Base-by-base conservation (phyloP, 331 rosid species). In the Pyrus hybrid region DNA sequence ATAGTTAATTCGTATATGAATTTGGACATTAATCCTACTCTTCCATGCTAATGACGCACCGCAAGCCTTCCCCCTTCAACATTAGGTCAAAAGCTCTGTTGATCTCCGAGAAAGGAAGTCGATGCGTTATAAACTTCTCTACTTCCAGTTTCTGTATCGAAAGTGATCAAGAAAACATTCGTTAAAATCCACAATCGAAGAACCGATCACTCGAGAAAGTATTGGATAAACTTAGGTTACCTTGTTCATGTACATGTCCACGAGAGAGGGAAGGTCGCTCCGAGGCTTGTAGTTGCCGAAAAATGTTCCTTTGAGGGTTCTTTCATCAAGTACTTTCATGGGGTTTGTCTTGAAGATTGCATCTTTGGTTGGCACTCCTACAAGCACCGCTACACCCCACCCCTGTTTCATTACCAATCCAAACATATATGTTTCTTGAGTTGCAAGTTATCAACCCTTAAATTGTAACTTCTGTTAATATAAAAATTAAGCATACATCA, bases 331-430 rank as follows among this genome's bases (percentile, higher is more conserved):
- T 32, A 85, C 5, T 51, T 85, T 85, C 13, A 82, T 72, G 25
- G 84, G 86, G 8, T 65, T 63, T 7, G 86, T 85, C 86, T 56
- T 82, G 82, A 79, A 85, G 32, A 82, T 61, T 18, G 86, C 84
- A n/a, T 82, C 88, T 54, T 79, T 76, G 25, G 20, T 63, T 7
- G 88, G 84, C n/a, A 85, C 84, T 47, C 86, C 86, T 14, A 79
- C 86, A 28, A 82, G 88, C 54, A 85, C 86, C 22, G 86, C 82
- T 13, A 85, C 88, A 57, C 88, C 86, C 88, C 84, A 85, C 0
- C 86, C 86, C 79, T 82, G 20, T 22, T 21, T 16, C 58, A 53
- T 22, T 20, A 20, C 29, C 28, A 35, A 67, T 8, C 62, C 9
- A 56, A 56, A 18, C 11, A 17, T n/a, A 20, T n/a, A 17, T 17